Evolutionary conservation across 345 rosid species (phyloP).

Genomic region (Cochlearia excelsa): DNA sequence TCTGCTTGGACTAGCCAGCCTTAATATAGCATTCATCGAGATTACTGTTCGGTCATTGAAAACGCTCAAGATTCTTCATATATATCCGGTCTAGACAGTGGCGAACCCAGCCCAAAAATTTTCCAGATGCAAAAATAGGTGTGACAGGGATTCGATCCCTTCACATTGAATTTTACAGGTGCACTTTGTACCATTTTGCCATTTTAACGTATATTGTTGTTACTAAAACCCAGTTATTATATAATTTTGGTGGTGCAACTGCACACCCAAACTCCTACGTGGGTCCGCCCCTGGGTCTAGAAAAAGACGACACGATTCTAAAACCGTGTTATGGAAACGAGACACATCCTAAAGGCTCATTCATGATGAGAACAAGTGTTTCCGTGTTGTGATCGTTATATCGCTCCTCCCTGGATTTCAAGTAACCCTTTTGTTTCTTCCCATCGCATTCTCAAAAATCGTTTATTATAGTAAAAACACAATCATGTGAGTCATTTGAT

Average conservation of each 20-base stretch:
- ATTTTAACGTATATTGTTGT: too few relatives aligned
- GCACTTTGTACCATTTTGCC: too few relatives aligned
- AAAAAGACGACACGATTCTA: slow-evolving; percentile 69
- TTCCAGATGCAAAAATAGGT: too few relatives aligned
- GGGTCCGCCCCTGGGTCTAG: too few relatives aligned
- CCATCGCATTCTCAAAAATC: too few relatives aligned
- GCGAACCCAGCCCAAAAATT: too few relatives aligned
- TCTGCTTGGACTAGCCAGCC: slow-evolving; percentile 81
- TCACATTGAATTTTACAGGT: too few relatives aligned
- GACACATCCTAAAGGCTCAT: slow-evolving; percentile 69
- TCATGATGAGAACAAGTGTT: slow-evolving; percentile 59
- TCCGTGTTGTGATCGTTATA: slow-evolving; percentile 69
- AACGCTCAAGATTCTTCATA: slow-evolving; percentile 76
- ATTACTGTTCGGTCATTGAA: slow-evolving; percentile 74
- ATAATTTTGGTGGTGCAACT: too few relatives aligned
- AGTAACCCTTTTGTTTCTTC: slow-evolving; percentile 38
- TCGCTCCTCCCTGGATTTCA: slow-evolving; percentile 96
- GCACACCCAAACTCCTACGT: too few relatives aligned
- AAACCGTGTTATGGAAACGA: slow-evolving; percentile 71
- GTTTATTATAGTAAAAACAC: neutral
- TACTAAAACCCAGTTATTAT: too few relatives aligned
- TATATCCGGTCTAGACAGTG: too few relatives aligned
- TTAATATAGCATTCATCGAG: slow-evolving; percentile 87
- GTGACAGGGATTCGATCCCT: too few relatives aligned
- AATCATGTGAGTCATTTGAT: neutral